Evolutionary conservation across 805 yeast genomes (phyloP).

Genomic region (Danielozyma ontarioensis): DNA sequence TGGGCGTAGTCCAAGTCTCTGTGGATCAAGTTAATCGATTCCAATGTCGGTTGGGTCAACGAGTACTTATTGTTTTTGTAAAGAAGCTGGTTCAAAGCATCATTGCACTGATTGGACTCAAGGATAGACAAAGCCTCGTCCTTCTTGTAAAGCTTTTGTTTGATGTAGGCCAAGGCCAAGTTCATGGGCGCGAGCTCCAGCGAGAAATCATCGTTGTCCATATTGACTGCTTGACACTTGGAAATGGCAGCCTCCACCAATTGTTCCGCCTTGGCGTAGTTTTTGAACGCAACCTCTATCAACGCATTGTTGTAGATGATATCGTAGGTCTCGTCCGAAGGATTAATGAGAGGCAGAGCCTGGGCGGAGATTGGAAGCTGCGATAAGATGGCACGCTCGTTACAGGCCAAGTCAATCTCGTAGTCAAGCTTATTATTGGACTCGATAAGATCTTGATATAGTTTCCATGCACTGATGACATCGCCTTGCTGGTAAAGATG

Average conservation of each 20-base stretch:
- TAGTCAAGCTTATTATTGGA: constrained; percentile 37
- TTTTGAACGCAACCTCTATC: constrained; percentile 38
- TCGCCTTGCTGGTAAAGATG: constrained; percentile 46
- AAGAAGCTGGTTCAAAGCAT: constrained; percentile 36
- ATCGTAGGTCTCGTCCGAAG: constrained; percentile 44
- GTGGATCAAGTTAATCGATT: constrained; percentile 18
- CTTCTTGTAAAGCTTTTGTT: constrained; percentile 19
- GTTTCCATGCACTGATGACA: constrained; percentile 33
- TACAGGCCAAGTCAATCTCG: constrained; percentile 49
- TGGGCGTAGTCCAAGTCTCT: constrained; percentile 28
- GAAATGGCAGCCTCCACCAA: constrained; percentile 43
- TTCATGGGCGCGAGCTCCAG: constrained; percentile 57
- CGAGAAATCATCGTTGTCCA: constrained; percentile 43
- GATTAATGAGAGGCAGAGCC: constrained; percentile 5
- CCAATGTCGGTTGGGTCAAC: constrained; percentile 11
- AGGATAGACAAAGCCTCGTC: constrained; percentile 6
- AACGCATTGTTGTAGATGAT: constrained; percentile 56
- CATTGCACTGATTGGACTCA: constrained; percentile 14
- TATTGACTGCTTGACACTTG: constrained; percentile 31
- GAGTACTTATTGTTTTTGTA: constrained; percentile 42
- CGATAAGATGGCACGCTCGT: constrained; percentile 64
- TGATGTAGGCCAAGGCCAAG: constrained; percentile 54
- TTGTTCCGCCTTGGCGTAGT: constrained; percentile 35
- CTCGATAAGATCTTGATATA: constrained; percentile 40
- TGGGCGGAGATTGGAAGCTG: constrained; percentile 27